Evolutionary conservation across 148 eudicot species (phyloP).

Genomic region (Nyssa sinensis): DNA sequence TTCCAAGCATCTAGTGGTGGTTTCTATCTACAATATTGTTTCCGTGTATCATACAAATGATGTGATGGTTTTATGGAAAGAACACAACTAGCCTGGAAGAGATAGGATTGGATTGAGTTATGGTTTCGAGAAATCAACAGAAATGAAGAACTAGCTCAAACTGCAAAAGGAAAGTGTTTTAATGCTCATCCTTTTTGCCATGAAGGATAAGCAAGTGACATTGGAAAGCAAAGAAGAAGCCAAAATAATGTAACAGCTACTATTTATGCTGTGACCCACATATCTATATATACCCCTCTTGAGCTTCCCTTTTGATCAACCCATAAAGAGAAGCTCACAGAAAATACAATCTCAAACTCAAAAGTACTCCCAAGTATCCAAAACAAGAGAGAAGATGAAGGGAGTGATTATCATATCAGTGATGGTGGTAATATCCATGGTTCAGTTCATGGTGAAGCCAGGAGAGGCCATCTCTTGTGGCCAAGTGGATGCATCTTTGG

Average conservation of each 20-base stretch:
- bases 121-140: background rate
- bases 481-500: slow-evolving; percentile 9
- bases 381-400: background rate
- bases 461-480: slow-evolving; percentile 8
- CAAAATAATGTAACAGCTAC: background rate
- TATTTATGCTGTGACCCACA: background rate
- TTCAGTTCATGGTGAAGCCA: slow-evolving; percentile 18
- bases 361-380: background rate
- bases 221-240: background rate
- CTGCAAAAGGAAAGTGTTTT: background rate
- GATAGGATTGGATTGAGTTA: too few relatives aligned
- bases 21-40: too few relatives aligned
- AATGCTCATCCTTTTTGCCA: background rate
- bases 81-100: too few relatives aligned
- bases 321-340: background rate
- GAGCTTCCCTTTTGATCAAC: background rate
- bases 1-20: too few relatives aligned
- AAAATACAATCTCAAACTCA: background rate
- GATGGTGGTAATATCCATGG: slow-evolving; percentile 8
- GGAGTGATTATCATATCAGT: slow-evolving; percentile 4
- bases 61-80: too few relatives aligned
- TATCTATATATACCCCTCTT: background rate
- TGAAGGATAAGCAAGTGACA: background rate
- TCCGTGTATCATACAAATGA: too few relatives aligned
- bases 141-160: background rate